Evolutionary conservation across 352 stramenopile genomes (phyloP).

Genomic region (Phytopythium helicoides): DNA sequence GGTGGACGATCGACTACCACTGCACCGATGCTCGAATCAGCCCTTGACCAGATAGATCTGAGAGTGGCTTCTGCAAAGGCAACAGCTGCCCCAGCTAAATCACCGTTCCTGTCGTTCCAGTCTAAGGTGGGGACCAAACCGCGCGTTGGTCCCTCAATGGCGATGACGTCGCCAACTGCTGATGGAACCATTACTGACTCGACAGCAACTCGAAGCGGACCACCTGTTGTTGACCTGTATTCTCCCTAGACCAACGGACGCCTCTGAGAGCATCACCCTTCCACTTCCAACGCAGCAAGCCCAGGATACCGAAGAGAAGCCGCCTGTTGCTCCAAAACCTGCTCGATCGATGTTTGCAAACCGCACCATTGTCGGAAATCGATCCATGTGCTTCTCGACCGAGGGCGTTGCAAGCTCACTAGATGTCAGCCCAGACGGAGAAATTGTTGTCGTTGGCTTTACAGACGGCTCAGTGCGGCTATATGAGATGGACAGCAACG

Average conservation of each 20-base stretch:
- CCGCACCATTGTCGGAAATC: constrained; percentile 41
- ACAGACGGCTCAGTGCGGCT: constrained; percentile 74
- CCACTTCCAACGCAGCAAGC: not conserved
- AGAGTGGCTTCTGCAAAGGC: constrained; percentile 23
- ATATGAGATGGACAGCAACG: constrained; percentile 85
- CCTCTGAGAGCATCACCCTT: too few relatives aligned
- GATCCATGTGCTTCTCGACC: constrained; percentile 80
- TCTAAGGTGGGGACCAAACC: constrained; percentile 43
- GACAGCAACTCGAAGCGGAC: constrained; percentile 20
- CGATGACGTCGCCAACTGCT: constrained; percentile 13
- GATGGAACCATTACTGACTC: not conserved
- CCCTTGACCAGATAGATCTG: constrained; percentile 44
- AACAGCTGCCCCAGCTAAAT: constrained; percentile 38
- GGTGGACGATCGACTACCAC: not conserved
- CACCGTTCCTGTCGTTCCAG: constrained; percentile 80
- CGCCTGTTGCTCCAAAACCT: constrained; percentile 24
- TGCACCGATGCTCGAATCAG: constrained; percentile 19
- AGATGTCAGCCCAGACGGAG: constrained; percentile 72
- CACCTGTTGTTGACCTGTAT: constrained; percentile 29
- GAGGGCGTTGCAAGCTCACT: constrained; percentile 70
- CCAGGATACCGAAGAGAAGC: not conserved
- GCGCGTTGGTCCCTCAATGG: constrained; percentile 4
- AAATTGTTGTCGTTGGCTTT: constrained; percentile 83
- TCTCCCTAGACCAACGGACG: not conserved
- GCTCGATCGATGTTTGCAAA: constrained; percentile 50